These are phyloP conservation scores for Rhizopogon sp. DNA, from an alignment of 768 basidiomycete species.

Conservation along the genomic window DNA sequence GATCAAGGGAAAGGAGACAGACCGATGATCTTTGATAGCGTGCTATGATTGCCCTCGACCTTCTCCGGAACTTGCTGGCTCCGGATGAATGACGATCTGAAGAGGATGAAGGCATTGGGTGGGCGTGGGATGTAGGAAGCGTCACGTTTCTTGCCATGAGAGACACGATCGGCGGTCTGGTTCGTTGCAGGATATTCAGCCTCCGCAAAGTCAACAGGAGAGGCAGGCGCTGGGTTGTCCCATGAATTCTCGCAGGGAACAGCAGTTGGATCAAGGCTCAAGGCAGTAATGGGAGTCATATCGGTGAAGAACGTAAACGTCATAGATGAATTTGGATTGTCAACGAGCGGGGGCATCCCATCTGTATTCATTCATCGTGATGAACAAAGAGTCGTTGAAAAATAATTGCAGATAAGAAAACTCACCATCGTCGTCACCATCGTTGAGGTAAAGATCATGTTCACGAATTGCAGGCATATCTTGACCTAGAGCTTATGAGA, in stretches of 20 bases:
- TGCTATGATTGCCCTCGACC: slow-evolving; percentile 78
- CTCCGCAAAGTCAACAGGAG: slow-evolving; percentile 15
- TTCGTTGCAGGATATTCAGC: slow-evolving; percentile 14
- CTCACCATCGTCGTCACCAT: slow-evolving; percentile 34
- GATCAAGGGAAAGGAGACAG: background rate
- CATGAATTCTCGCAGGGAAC: slow-evolving; percentile 29
- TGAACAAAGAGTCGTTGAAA: background rate
- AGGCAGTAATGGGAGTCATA: slow-evolving; percentile 51
- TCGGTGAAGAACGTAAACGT: slow-evolving; percentile 62
- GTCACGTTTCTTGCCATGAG: slow-evolving; percentile 61
- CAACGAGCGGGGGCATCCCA: slow-evolving; percentile 47
- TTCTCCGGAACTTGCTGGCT: slow-evolving; percentile 69
- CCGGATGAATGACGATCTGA: slow-evolving; percentile 73
- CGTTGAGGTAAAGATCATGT: slow-evolving; percentile 18
- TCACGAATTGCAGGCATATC: slow-evolving; percentile 25
- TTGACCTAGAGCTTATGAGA: background rate
- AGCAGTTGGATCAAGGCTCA: slow-evolving; percentile 29
- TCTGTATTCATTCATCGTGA: slow-evolving; percentile 25
- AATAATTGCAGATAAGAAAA: background rate
- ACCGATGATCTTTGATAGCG: slow-evolving; percentile 81
- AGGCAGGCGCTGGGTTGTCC: slow-evolving; percentile 17
- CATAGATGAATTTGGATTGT: slow-evolving; percentile 47
- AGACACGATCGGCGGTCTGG: slow-evolving; percentile 33
- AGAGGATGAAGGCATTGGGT: slow-evolving; percentile 84
- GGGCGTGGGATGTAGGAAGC: slow-evolving; percentile 77